These are phyloP conservation scores for Solanum pennellii DNA, from an alignment of 257 asterid genomes.

Conservation along the genomic window DNA sequence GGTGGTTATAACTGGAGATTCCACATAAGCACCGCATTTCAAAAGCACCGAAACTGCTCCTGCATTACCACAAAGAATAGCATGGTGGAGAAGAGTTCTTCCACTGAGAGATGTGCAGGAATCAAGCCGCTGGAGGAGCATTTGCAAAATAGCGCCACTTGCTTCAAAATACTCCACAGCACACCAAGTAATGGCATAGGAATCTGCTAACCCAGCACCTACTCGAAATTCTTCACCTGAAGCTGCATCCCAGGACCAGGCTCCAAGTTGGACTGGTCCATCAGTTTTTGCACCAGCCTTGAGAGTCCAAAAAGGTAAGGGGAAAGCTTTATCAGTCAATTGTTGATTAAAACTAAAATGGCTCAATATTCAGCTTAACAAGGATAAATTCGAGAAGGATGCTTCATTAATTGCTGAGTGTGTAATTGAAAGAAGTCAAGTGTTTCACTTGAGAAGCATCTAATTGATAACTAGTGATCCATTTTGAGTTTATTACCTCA, in stretches of 20 bases:
- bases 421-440: not conserved
- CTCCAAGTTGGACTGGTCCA: constrained; percentile 54
- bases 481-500: constrained; percentile 27
- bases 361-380: not conserved
- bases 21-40: constrained; percentile 36
- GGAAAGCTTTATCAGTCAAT: not conserved
- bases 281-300: constrained; percentile 61
- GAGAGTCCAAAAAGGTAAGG: not conserved
- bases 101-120: constrained; percentile 30
- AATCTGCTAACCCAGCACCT: constrained; percentile 78
- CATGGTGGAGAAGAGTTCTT: constrained; percentile 70
- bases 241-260: constrained; percentile 82
- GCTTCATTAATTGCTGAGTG: not conserved
- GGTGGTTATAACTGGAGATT: constrained; percentile 41
- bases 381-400: not conserved
- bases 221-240: constrained; percentile 79
- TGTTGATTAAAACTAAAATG: not conserved
- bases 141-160: constrained; percentile 49
- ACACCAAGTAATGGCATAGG: constrained; percentile 68
- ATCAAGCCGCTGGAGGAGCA: constrained; percentile 42
- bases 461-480: not conserved
- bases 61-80: constrained; percentile 49
- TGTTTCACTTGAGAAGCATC: not conserved
- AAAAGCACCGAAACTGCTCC: constrained; percentile 44
- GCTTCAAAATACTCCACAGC: constrained; percentile 76